Evolutionary conservation across 2,329 filamentous ascomycete species (phyloP).

Genomic region (Aaosphaeria arxii): DNA sequence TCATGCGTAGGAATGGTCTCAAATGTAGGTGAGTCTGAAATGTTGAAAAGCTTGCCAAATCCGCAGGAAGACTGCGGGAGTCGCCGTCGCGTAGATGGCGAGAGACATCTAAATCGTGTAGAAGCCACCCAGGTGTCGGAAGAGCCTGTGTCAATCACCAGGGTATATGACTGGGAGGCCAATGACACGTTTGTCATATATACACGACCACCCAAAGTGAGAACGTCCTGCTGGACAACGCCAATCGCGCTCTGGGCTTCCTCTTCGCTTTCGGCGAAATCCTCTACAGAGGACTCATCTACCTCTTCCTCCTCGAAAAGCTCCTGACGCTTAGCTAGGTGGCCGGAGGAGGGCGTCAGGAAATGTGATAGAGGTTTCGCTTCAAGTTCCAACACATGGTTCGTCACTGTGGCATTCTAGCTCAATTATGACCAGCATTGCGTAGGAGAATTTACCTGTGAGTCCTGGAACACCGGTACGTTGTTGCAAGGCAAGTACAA

Average conservation of each 20-base stretch:
- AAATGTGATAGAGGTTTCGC: not conserved
- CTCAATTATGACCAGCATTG: too few relatives aligned
- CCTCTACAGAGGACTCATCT: not conserved
- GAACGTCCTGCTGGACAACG: conserved; percentile 14
- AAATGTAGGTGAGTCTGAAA: conserved; percentile 1
- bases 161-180: conserved; percentile 10
- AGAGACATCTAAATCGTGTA: conserved; percentile 13
- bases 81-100: not conserved
- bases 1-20: conserved; percentile 2
- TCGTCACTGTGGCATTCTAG: not conserved
- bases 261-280: not conserved
- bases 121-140: conserved; percentile 25
- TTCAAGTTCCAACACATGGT: not conserved
- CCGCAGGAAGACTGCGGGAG: conserved; percentile 10
- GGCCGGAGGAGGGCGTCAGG: not conserved
- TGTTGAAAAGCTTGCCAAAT: conserved; percentile 16
- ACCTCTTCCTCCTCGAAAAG: too few relatives aligned
- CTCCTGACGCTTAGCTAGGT: conserved; percentile 2
- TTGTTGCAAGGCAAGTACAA: not conserved
- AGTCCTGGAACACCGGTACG: not conserved
- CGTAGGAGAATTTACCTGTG: too few relatives aligned
- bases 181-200: conserved; percentile 28
- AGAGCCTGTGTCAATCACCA: conserved; percentile 26
- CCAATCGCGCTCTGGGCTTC: conserved; percentile 1
- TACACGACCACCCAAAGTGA: conserved; percentile 23